Percentiles rank a stretch among this genome's conserved stretches.
Conservation (phyloP, 768 basidiomycete genomes). For the Pholiota molesta region DNA sequence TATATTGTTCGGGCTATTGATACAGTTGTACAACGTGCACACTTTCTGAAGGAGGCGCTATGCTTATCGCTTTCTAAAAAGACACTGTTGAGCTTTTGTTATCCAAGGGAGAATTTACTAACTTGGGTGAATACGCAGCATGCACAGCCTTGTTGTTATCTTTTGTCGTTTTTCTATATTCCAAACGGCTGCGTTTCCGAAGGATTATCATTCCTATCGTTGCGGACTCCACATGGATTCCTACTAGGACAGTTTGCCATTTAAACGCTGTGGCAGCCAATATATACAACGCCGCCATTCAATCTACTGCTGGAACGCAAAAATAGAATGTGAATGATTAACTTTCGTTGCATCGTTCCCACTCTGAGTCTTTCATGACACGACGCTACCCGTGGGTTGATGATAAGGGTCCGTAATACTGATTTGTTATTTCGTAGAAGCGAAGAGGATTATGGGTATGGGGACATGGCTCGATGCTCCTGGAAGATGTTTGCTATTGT, state of each 20-base stretch:
- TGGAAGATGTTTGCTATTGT: not conserved
- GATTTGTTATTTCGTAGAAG: not conserved
- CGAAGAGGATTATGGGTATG: not conserved
- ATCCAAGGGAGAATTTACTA: constrained; percentile 5
- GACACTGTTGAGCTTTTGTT: constrained; percentile 1
- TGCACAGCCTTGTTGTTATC: not conserved
- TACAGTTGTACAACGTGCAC: constrained; percentile 1
- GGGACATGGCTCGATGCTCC: not conserved
- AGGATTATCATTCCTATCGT: not conserved
- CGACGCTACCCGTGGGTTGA: too few relatives aligned
- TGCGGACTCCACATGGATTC: not conserved
- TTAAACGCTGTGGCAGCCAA: not conserved
- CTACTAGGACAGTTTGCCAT: not conserved
- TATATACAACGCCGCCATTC: not conserved
- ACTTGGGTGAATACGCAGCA: not conserved
- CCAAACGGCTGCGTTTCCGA: not conserved
- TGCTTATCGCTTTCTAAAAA: constrained; percentile 1
- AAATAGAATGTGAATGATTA: not conserved
- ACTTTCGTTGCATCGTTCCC: not conserved
- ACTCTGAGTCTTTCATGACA: not conserved
- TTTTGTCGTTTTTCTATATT: not conserved
- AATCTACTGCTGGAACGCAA: not conserved
- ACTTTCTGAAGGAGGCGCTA: not conserved
- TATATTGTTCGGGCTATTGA: not conserved
- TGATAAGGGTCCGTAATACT: not conserved